Evolutionary conservation across 306 rosid genomes (phyloP).

Genomic region (Castanea crenata): DNA sequence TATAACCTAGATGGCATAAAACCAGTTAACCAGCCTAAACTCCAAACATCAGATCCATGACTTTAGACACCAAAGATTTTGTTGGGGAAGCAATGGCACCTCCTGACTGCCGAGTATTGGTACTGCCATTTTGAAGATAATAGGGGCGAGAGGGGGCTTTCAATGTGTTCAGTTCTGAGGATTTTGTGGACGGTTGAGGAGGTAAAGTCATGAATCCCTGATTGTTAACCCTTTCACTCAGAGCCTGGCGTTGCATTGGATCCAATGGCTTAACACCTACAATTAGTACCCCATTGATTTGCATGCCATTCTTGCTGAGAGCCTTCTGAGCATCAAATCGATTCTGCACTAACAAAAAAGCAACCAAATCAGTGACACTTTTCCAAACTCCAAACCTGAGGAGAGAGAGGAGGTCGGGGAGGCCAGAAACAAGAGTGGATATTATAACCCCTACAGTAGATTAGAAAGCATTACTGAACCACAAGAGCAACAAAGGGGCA

Average conservation of each 20-base stretch:
- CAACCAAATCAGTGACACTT: neutral
- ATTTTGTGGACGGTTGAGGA: conserved; percentile 49
- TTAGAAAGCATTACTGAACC: neutral
- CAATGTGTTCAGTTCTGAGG: conserved; percentile 47
- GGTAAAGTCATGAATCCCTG: conserved; percentile 83
- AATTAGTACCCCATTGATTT: conserved; percentile 81
- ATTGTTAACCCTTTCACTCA: conserved; percentile 59
- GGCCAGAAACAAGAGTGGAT: neutral
- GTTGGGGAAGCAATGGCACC: conserved; percentile 95
- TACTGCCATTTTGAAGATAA: conserved; percentile 71
- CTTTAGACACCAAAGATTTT: conserved; percentile 76
- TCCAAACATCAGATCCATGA: conserved; percentile 97
- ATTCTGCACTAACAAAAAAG: conserved; percentile 56
- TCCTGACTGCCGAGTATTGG: conserved; percentile 55
- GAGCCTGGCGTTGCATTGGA: conserved; percentile 84
- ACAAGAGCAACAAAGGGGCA: neutral
- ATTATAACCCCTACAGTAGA: neutral
- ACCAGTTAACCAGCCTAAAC: conserved; percentile 43
- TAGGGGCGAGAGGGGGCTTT: conserved; percentile 52
- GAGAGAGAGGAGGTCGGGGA: neutral
- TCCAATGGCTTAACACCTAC: conserved; percentile 94
- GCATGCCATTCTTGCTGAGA: conserved; percentile 84
- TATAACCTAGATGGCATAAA: neutral
- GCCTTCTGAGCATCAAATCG: conserved; percentile 90
- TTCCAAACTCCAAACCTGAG: neutral